phyloP scores from a whole-genome alignment of 192 early-diverging fungal species.

The Podila epicladia region DNA sequence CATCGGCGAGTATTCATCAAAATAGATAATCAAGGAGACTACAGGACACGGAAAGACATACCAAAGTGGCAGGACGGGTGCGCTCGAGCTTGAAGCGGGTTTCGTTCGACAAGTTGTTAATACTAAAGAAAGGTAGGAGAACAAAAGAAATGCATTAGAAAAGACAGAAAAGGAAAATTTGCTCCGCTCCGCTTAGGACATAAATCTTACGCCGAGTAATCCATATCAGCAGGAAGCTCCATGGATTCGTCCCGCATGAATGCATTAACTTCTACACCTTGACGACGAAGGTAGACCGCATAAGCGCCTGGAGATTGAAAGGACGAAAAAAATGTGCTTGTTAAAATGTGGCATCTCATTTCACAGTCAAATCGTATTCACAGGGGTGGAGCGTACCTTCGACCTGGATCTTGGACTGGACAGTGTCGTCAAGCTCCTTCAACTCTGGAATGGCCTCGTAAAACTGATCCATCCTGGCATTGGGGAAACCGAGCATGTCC shows the following conservation, averaged over 20 bases:
- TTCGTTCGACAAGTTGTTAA: conserved; percentile 66
- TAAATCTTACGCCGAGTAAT: conserved; percentile 68
- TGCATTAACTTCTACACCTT: conserved; percentile 66
- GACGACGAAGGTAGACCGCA: conserved; percentile 71
- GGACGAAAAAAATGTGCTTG: background rate
- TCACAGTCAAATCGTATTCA: too few species aligned
- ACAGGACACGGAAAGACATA: conserved; percentile 34
- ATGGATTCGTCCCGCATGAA: conserved; percentile 76
- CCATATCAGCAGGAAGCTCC: conserved; percentile 67
- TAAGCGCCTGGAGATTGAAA: conserved; percentile 58
- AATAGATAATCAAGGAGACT: background rate
- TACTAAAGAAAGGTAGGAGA: conserved; percentile 29
- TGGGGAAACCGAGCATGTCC: conserved; percentile 58
- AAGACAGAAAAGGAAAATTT: too few species aligned
- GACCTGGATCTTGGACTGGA: conserved; percentile 65
- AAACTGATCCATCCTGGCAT: conserved; percentile 57
- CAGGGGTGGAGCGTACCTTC: conserved; percentile 55
- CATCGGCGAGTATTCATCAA: background rate
- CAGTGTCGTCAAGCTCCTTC: conserved; percentile 55
- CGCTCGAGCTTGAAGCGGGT: conserved; percentile 61
- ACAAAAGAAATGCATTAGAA: background rate
- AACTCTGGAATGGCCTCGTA: conserved; percentile 65
- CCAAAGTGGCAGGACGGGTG: conserved; percentile 64
- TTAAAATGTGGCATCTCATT: background rate
- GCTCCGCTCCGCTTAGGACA: background rate